Evolutionary conservation across 2,329 filamentous ascomycete genomes (phyloP).

Genomic region (Fusarium sp.): DNA sequence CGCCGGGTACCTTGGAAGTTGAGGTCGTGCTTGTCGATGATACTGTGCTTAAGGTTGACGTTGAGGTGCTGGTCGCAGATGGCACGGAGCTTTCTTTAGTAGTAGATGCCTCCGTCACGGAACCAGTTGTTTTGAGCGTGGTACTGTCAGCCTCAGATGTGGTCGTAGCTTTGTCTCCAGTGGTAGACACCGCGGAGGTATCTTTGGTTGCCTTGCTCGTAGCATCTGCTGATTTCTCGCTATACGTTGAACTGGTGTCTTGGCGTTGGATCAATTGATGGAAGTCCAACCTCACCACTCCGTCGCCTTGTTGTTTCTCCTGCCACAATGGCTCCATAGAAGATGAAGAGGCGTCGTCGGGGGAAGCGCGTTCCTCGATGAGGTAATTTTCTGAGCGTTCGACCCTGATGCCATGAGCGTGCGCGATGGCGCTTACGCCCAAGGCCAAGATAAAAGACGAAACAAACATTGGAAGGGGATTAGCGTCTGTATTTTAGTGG

Average conservation of each 20-base stretch:
- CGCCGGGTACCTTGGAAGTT: background rate
- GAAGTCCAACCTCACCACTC: background rate
- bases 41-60: background rate
- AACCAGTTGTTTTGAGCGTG: background rate
- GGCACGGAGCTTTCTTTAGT: background rate
- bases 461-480: background rate
- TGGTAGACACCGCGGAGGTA: background rate
- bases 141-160: background rate
- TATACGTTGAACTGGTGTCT: background rate
- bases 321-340: background rate
- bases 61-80: background rate
- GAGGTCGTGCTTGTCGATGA: background rate
- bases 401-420: background rate
- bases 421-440: accelerated
- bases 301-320: accelerated
- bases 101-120: background rate
- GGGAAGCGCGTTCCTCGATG: background rate
- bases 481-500: accelerated
- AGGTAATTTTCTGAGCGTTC: background rate
- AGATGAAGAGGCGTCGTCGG: background rate
- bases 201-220: background rate
- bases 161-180: background rate
- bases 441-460: background rate
- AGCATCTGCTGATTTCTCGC: background rate
- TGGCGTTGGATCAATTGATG: background rate